A percentile compares a stretch with the other conserved stretches of the same genome.
Conservation (phyloP, 2,329 filamentous ascomycete genomes). For the Claviceps fusiformis region DNA sequence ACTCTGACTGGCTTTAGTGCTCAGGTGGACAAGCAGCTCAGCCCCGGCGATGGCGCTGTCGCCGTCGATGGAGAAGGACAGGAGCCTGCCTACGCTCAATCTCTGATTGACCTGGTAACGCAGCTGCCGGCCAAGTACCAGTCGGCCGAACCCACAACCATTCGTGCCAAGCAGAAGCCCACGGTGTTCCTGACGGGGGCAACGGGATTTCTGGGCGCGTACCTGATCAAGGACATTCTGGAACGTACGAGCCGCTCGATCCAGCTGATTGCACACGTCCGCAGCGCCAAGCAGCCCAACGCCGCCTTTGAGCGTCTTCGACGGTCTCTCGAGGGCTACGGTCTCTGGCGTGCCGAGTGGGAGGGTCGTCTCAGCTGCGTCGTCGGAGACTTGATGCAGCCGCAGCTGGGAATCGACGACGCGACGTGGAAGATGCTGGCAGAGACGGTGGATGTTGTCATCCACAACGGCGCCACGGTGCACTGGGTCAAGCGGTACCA, state of each 20-base stretch:
- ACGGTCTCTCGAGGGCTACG: conserved; percentile 59
- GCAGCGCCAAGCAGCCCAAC: conserved; percentile 44
- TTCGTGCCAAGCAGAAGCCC: conserved; percentile 13
- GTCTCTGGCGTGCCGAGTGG: conserved; percentile 66
- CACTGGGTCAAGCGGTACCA: conserved; percentile 76
- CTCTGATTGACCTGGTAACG: conserved; percentile 35
- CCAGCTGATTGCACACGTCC: conserved; percentile 58
- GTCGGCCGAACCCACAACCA: conserved; percentile 21
- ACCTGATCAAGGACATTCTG: conserved; percentile 65
- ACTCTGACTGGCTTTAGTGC: conserved; percentile 16
- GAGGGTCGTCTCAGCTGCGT: conserved; percentile 49
- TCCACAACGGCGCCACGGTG: conserved; percentile 71
- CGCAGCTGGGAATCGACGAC: conserved; percentile 58
- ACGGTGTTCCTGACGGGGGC: conserved; percentile 78
- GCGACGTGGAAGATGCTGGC: conserved; percentile 51
- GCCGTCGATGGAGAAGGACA: conserved; percentile 23
- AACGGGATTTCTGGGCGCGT: conserved; percentile 65
- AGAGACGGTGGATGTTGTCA: conserved; percentile 54
- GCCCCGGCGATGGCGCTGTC: conserved; percentile 11
- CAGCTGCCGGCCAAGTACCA: conserved; percentile 31
- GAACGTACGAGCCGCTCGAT: conserved; percentile 11
- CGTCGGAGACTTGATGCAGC: conserved; percentile 59
- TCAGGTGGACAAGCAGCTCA: conserved; percentile 14
- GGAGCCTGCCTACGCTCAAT: conserved; percentile 39
- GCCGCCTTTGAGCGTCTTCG: conserved; percentile 51